phyloP scores from a whole-genome alignment of 129 eudicot genomes.

The Calendula officinalis region DNA sequence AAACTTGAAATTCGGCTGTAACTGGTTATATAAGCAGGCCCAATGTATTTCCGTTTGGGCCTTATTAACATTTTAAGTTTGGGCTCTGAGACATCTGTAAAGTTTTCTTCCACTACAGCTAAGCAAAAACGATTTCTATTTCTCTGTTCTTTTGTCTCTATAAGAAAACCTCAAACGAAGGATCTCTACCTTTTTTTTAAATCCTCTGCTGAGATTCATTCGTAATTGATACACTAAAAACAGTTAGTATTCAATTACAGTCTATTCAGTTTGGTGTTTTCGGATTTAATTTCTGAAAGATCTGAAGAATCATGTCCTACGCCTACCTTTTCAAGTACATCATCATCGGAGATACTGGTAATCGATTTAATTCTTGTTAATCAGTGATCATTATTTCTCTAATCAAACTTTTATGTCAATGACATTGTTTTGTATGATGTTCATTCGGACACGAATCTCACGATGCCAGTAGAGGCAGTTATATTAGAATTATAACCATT shows the following conservation, averaged over 20 bases:
- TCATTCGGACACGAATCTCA: constrained; percentile 6
- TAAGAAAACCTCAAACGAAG: background rate
- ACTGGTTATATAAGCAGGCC: background rate
- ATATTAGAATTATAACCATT: background rate
- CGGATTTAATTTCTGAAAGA: constrained; percentile 5
- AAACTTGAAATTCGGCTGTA: background rate
- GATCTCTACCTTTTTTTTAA: background rate
- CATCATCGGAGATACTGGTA: constrained; percentile 81
- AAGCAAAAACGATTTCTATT: background rate
- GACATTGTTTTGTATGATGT: background rate
- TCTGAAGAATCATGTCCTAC: constrained; percentile 56
- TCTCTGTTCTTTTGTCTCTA: background rate
- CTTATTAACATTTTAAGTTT: background rate
- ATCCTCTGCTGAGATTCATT: background rate
- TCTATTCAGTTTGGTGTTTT: constrained; percentile 3
- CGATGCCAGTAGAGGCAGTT: background rate
- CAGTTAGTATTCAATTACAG: background rate
- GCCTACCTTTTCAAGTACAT: constrained; percentile 83
- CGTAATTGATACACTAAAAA: background rate
- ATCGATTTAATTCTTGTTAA: background rate
- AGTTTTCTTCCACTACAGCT: background rate
- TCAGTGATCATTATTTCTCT: background rate
- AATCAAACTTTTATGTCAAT: constrained; percentile 2
- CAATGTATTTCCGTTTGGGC: background rate
- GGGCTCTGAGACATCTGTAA: background rate